These are phyloP conservation scores for Raffaelea albimanens DNA, from an alignment of 2,329 filamentous ascomycete genomes.

Conservation along the genomic window DNA sequence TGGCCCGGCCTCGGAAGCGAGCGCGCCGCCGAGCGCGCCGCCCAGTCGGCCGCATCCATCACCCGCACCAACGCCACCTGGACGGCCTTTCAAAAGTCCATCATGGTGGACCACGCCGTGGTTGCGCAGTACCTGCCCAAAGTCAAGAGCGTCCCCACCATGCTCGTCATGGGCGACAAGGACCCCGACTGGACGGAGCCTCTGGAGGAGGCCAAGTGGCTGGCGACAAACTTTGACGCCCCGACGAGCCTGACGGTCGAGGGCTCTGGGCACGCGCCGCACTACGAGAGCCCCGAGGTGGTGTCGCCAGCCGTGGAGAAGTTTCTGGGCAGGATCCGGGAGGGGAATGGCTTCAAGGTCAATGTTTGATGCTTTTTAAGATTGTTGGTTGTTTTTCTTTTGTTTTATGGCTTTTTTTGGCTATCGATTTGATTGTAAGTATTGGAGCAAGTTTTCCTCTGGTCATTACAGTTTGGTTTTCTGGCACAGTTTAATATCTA, in stretches of 20 bases:
- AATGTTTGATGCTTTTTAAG: not conserved
- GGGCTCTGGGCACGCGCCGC: slow-evolving; percentile 13
- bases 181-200: slow-evolving; percentile 15
- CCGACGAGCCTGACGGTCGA: slow-evolving; percentile 6
- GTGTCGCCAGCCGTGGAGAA: slow-evolving; percentile 10
- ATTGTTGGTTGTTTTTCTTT: not conserved
- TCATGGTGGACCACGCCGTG: slow-evolving; percentile 7
- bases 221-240: slow-evolving; percentile 9
- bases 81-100: slow-evolving; percentile 10
- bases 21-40: slow-evolving; percentile 7
- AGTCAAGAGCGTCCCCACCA: slow-evolving; percentile 5
- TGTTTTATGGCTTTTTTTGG: not conserved
- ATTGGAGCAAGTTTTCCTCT: too few relatives aligned
- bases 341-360: slow-evolving; percentile 1
- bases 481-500: too few relatives aligned
- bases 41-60: slow-evolving; percentile 3
- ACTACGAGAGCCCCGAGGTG: slow-evolving; percentile 11
- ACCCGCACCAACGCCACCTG: slow-evolving; percentile 8
- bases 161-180: slow-evolving; percentile 14
- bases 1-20: slow-evolving; percentile 13
- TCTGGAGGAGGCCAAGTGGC: slow-evolving; percentile 13
- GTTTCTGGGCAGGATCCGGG: slow-evolving; percentile 8
- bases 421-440: not conserved
- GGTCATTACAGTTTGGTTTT: too few relatives aligned
- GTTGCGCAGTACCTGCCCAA: slow-evolving; percentile 8